These are phyloP conservation scores for Elsinoe ampelina DNA, from an alignment of 2,329 filamentous ascomycete species.

Conservation along the genomic window DNA sequence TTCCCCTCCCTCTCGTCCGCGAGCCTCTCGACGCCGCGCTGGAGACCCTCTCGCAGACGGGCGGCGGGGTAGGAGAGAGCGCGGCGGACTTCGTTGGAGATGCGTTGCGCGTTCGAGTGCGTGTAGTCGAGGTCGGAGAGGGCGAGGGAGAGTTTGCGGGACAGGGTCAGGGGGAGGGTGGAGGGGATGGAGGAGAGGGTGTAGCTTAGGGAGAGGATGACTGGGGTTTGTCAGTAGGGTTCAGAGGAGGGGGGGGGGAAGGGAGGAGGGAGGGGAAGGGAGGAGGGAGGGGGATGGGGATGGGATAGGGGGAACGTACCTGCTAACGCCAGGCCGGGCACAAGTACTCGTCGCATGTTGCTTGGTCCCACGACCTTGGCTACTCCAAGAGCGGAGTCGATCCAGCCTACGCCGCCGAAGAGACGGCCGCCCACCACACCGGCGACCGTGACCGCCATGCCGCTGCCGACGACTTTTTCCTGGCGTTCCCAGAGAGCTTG, in stretches of 20 bases:
- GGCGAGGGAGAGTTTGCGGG: constrained; percentile 72
- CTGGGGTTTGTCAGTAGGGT: constrained; percentile 41
- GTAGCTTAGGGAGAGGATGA: constrained; percentile 66
- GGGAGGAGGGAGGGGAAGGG: too few relatives aligned
- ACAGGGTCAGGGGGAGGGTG: constrained; percentile 77
- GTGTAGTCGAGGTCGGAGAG: constrained; percentile 83
- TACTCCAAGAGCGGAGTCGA: constrained; percentile 76
- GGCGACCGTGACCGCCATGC: constrained; percentile 86
- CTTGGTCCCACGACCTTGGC: constrained; percentile 64
- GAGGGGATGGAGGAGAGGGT: constrained; percentile 78
- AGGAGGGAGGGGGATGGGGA: constrained; percentile 11
- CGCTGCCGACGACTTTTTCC: constrained; percentile 88
- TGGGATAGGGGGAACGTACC: constrained; percentile 46
- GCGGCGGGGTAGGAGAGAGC: constrained; percentile 82
- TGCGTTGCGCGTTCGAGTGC: constrained; percentile 75
- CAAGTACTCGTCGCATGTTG: constrained; percentile 67
- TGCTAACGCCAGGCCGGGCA: constrained; percentile 70
- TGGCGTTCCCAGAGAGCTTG: constrained; percentile 74
- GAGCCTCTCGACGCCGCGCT: constrained; percentile 77
- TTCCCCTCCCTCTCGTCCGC: constrained; percentile 57
- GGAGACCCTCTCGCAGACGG: constrained; percentile 72
- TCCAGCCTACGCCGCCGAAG: constrained; percentile 76
- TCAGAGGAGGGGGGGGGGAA: too few relatives aligned
- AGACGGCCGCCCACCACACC: constrained; percentile 75
- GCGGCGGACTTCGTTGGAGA: constrained; percentile 76